Evolutionary conservation across 2,329 filamentous ascomycete genomes (phyloP), one percentile per base, ranked within the genome.

Genomic region (Aspergillus brunneoviolaceus): DNA sequence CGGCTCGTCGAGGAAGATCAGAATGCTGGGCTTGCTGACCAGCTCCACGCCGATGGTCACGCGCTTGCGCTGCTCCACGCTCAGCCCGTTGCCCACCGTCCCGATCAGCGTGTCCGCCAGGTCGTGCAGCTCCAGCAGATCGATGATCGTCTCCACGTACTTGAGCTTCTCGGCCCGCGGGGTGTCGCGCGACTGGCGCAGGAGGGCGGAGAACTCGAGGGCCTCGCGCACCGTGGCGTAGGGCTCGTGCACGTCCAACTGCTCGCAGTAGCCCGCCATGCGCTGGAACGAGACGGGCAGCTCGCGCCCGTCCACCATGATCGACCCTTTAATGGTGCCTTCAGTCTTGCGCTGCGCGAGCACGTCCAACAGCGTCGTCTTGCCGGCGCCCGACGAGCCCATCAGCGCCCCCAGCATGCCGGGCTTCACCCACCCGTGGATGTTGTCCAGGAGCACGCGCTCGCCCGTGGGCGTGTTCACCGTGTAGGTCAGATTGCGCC

Each of bases 361-460:
- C 0, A 88, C 89, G 70, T 93, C 90, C 5, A 94, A 78, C 0
- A 94, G 79, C 0, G 90, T 93, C 0, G 73, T 76, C 74, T 94
- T 94, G 4, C 90, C 90, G 3, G 90, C 90, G n/a, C 89, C 89
- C 0, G 85, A 90, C 2, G 88, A 87, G 25, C 91, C 90, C 80
- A 93, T 89, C 0, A 94, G 79, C 0, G 90, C 90, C 9, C 90
- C 84, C 78, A 94, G 85, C 58, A 88, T 80, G 9, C 90, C 90
- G 0, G 90, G 90, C 69, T 91, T 91, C 1, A 87, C 89, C 69
- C 89, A 92, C 0, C 90, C 90, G 58, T 82, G 86, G 53, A 92
- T 84, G n/a, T 87, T 82, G 68, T 89, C 85, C 50, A 89, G 77
- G 0, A 89, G 78, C 67, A 84, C 79, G 10, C 83, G 81, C 48